A percentile compares a stretch with the other conserved stretches of the same genome.
Conservation (phyloP, 1,284 basidiomycete species). For the Ceratobasidium papillatum region DNA sequence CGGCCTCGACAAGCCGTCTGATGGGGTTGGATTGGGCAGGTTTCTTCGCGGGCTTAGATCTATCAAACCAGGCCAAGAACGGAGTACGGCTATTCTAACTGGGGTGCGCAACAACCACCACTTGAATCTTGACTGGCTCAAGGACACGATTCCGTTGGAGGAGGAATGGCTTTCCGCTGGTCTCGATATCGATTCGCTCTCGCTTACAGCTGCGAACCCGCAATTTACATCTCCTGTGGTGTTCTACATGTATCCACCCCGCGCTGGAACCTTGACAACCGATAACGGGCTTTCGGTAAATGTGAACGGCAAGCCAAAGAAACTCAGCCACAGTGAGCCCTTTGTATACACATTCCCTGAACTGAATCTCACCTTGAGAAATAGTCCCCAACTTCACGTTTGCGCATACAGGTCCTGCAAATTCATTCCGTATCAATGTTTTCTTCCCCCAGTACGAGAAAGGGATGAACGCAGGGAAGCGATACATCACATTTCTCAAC, state of each 20-base stretch:
- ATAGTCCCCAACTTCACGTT: constrained; percentile 23
- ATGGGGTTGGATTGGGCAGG: not conserved
- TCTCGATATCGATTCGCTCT: constrained; percentile 14
- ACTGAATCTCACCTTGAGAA: not conserved
- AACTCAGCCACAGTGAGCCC: constrained; percentile 16
- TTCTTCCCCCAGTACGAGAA: constrained; percentile 16
- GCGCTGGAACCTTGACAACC: not conserved
- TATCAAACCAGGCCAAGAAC: not conserved
- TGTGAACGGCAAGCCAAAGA: not conserved
- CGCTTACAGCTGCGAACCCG: not conserved
- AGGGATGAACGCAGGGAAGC: not conserved
- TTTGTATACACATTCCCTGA: not conserved
- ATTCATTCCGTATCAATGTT: not conserved
- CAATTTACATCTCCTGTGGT: not conserved
- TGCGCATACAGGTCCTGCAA: not conserved
- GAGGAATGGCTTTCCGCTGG: not conserved
- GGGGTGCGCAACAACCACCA: not conserved
- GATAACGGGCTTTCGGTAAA: not conserved
- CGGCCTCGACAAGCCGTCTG: not conserved
- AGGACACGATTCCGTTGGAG: not conserved
- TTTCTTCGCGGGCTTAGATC: not conserved
- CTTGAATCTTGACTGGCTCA: not conserved
- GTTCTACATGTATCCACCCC: not conserved
- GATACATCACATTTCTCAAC: constrained; percentile 1
- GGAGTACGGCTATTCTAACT: not conserved